Percentiles rank a stretch among this genome's conserved stretches.
Evolutionary conservation across 805 yeast genomes (phyloP).

Genomic region (Metahyphopichia silvanorum): DNA sequence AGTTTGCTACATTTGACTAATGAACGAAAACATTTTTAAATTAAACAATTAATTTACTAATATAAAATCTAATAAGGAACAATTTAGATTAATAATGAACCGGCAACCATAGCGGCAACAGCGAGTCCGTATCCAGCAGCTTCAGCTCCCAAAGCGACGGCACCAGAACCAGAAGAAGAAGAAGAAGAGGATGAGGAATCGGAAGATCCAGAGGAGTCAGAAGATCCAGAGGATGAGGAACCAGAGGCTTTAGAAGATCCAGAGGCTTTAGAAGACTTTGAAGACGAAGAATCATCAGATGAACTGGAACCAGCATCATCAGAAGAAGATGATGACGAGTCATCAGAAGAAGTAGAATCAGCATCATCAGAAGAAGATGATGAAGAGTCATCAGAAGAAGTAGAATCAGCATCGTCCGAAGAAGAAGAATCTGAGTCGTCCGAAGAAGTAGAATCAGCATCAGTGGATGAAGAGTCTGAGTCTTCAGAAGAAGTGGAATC

Average conservation of each 20-base stretch:
- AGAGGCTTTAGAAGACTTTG: slow-evolving; percentile 6
- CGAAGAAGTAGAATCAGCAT: slow-evolving; percentile 3
- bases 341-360: slow-evolving; percentile 2
- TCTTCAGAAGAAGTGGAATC: slow-evolving; percentile 2
- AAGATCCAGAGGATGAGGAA: not conserved
- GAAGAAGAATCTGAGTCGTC: slow-evolving; percentile 4
- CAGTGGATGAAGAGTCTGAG: slow-evolving; percentile 5
- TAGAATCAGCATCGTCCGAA: slow-evolving; percentile 5
- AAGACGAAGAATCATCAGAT: slow-evolving; percentile 5
- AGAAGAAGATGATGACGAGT: not conserved
- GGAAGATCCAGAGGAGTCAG: slow-evolving; percentile 1
- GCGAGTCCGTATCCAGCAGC: slow-evolving; percentile 11
- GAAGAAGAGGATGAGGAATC: slow-evolving; percentile 2
- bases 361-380: slow-evolving; percentile 3
- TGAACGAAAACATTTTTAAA: too few species aligned
- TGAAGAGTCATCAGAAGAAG: slow-evolving; percentile 1
- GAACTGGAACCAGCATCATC: not conserved
- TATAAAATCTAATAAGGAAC: slow-evolving; percentile 1
- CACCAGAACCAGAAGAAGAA: slow-evolving; percentile 8
- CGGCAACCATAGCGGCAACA: slow-evolving; percentile 14
- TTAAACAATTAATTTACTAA: not conserved
- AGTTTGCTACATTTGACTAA: too few species aligned
- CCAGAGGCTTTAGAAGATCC: slow-evolving; percentile 2
- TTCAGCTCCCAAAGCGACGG: slow-evolving; percentile 19
- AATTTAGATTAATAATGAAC: slow-evolving; percentile 16